phyloP scores from a whole-genome alignment of 257 asterid genomes.

The Thymus quinquecostatus region DNA sequence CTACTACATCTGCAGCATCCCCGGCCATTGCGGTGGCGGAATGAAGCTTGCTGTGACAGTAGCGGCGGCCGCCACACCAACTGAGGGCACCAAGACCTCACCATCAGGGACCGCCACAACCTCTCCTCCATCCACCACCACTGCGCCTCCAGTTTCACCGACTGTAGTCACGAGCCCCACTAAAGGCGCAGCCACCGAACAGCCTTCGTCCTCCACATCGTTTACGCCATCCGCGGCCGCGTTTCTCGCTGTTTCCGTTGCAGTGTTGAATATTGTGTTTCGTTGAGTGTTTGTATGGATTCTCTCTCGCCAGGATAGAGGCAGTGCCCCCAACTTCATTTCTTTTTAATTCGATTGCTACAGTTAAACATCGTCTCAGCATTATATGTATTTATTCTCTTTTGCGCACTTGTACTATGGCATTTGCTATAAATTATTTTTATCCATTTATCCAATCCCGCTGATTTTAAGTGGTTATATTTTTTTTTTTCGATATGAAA shows the following conservation, averaged over 20 bases:
- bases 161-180: slow-evolving; percentile 23
- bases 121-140: slow-evolving; percentile 35
- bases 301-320: slow-evolving; percentile 56
- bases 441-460: too few relatives aligned
- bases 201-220: slow-evolving; percentile 40
- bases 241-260: slow-evolving; percentile 7
- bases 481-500: too few relatives aligned
- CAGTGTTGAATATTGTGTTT: slow-evolving; percentile 21
- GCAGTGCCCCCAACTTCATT: slow-evolving; percentile 45
- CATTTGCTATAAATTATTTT: too few relatives aligned
- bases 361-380: too few relatives aligned
- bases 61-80: slow-evolving; percentile 20
- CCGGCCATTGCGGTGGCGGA: slow-evolving; percentile 71
- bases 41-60: slow-evolving; percentile 62
- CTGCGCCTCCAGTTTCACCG: slow-evolving; percentile 28
- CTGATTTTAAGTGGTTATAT: too few relatives aligned
- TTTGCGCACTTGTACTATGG: too few relatives aligned
- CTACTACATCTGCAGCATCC: slow-evolving; percentile 57
- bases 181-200: slow-evolving; percentile 5
- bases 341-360: too few relatives aligned
- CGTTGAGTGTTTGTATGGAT: neutral
- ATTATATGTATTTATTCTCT: too few relatives aligned
- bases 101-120: slow-evolving; percentile 30
- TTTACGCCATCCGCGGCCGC: slow-evolving; percentile 36
- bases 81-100: slow-evolving; percentile 28